A percentile compares a stretch with the other conserved stretches of the same genome.
These are phyloP conservation scores for Adansonia grandidieri DNA, from an alignment of 441 rosid genomes.

Conservation along the genomic window DNA sequence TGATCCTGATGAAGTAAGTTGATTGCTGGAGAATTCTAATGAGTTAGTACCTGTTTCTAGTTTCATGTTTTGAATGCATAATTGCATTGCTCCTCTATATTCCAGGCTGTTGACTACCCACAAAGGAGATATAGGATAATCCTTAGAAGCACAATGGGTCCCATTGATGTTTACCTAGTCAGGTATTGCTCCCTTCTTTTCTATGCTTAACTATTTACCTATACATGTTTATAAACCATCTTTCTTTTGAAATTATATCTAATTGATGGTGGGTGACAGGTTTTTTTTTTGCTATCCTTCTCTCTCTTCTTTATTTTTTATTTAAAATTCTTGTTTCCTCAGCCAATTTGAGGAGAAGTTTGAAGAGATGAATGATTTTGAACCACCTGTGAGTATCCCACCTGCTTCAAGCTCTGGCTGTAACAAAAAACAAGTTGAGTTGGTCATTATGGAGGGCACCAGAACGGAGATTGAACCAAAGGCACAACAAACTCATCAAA, in stretches of 20 bases:
- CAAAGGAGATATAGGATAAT: conserved; percentile 93
- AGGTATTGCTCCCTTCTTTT: conserved; percentile 51
- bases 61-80: conserved; percentile 33
- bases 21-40: conserved; percentile 20
- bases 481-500: conserved; percentile 42
- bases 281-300: conserved; percentile 17
- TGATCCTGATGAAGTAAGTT: conserved; percentile 91
- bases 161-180: conserved; percentile 92
- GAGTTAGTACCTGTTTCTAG: neutral
- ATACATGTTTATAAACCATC: conserved; percentile 17
- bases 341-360: conserved; percentile 91
- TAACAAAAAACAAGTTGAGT: conserved; percentile 56
- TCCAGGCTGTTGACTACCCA: conserved; percentile 75
- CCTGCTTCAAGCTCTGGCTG: conserved; percentile 62
- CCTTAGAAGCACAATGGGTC: conserved; percentile 96
- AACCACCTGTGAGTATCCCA: conserved; percentile 49
- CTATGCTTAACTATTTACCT: conserved; percentile 7
- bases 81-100: conserved; percentile 35
- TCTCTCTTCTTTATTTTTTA: conserved; percentile 1
- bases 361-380: conserved; percentile 68
- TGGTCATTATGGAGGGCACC: conserved; percentile 40
- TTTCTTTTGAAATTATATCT: conserved; percentile 9
- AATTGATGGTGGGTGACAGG: conserved; percentile 13
- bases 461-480: conserved; percentile 46
- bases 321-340: conserved; percentile 25